Evolutionary conservation across 2,329 filamentous ascomycete genomes (phyloP).

Genomic region (Penicillium rolfsii): DNA sequence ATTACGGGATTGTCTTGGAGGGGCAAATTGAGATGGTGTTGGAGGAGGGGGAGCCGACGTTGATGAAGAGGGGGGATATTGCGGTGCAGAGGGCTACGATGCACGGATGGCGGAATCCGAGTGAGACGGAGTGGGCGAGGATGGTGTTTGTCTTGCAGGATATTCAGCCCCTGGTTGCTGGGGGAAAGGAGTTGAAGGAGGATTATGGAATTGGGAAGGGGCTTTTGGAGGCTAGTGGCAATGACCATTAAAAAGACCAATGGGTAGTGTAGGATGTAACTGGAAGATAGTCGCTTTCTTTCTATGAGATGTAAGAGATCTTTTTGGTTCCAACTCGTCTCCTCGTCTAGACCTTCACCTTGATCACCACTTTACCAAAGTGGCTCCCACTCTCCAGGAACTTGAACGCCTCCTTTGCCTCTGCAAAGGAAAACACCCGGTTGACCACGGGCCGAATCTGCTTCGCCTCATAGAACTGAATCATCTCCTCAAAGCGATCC

Average conservation of each 20-base stretch:
- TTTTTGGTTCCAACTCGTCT: not conserved
- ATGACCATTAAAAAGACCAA: conserved; percentile 11
- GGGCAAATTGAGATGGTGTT: conserved; percentile 57
- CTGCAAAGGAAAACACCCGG: conserved; percentile 57
- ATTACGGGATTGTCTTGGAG: conserved; percentile 60
- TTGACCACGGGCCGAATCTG: conserved; percentile 53
- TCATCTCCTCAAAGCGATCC: conserved; percentile 53
- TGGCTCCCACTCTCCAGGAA: conserved; percentile 57
- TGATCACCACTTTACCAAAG: conserved; percentile 60
- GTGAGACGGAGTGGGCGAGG: conserved; percentile 53
- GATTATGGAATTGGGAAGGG: conserved; percentile 28
- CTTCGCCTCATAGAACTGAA: conserved; percentile 39
- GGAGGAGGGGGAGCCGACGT: conserved; percentile 54
- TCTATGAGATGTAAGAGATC: not conserved
- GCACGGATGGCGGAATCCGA: conserved; percentile 59
- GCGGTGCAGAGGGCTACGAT: conserved; percentile 60
- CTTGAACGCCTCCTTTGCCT: conserved; percentile 57
- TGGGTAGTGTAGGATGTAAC: not conserved
- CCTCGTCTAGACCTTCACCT: conserved; percentile 35
- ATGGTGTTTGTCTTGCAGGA: conserved; percentile 47
- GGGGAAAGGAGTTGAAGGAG: conserved; percentile 30
- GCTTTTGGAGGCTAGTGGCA: conserved; percentile 21
- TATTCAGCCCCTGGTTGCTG: conserved; percentile 28
- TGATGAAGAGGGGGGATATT: conserved; percentile 57
- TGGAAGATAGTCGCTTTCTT: not conserved